Percentiles rank a stretch among this genome's conserved stretches.
phyloP scores from a whole-genome alignment of 202 grass and related monocot species.

The Setaria viridis region DNA sequence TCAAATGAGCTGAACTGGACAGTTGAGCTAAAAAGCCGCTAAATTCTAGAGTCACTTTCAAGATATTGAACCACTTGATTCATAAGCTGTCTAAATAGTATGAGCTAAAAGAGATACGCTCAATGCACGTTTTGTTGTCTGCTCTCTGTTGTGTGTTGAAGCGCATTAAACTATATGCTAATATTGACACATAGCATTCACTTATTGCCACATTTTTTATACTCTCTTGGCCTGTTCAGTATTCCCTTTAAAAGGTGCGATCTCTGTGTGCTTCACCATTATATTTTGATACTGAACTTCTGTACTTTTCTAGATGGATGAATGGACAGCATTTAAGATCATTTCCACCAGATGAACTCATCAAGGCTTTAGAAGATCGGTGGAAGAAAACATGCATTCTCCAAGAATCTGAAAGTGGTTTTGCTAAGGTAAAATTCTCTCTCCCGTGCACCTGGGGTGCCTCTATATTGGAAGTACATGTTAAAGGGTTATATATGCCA shows the following conservation, averaged over 20 bases:
- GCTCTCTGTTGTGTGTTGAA: background rate
- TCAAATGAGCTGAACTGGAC: background rate
- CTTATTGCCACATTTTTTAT: background rate
- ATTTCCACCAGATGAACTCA: slow-evolving; percentile 72
- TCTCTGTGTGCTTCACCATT: background rate
- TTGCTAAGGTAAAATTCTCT: slow-evolving; percentile 65
- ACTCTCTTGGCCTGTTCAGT: background rate
- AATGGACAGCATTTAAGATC: slow-evolving; percentile 89
- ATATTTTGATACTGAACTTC: slow-evolving; percentile 30
- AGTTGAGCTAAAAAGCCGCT: slow-evolving; percentile 7
- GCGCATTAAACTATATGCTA: background rate
- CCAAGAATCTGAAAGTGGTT: slow-evolving; percentile 74
- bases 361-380: slow-evolving; percentile 75
- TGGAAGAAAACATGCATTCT: slow-evolving; percentile 85
- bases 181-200: background rate
- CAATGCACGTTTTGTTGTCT: background rate
- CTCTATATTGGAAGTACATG: slow-evolving; percentile 16
- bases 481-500: background rate
- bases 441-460: background rate
- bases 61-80: background rate
- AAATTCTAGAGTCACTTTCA: background rate
- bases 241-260: background rate
- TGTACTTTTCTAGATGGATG: slow-evolving; percentile 79
- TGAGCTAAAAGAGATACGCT: background rate
- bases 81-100: background rate